Conservation (phyloP, 176 grass and related monocot genomes). For the Miscanthus lutarioriparius region DNA sequence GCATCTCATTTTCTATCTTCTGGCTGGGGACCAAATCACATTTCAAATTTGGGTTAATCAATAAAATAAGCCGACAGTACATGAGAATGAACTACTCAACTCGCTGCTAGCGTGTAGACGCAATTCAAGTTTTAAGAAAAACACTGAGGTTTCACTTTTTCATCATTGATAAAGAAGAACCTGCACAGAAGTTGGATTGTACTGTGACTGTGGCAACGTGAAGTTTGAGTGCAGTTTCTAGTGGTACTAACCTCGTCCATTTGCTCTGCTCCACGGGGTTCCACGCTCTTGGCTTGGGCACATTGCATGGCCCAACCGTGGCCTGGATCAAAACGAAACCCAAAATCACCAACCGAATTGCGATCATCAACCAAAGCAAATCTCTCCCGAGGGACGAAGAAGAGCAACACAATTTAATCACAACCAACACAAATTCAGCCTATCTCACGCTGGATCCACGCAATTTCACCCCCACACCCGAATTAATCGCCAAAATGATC, state of each 20-base stretch:
- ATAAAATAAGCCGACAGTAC: background rate
- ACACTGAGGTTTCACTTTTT: background rate
- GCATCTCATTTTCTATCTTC: slow-evolving; percentile 14
- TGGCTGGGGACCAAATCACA: background rate
- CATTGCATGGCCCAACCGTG: slow-evolving; percentile 81
- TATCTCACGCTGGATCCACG: slow-evolving; percentile 38
- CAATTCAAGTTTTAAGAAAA: background rate
- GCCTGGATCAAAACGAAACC: slow-evolving; percentile 46
- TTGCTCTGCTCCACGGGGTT: slow-evolving; percentile 92
- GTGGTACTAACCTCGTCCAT: slow-evolving; percentile 78
- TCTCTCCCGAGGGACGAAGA: slow-evolving; percentile 5
- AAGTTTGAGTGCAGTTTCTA: slow-evolving; percentile 1
- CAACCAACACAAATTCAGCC: background rate
- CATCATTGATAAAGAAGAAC: background rate
- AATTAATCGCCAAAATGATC: background rate
- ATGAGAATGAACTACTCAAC: background rate
- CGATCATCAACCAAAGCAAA: slow-evolving; percentile 24
- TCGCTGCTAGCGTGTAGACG: background rate
- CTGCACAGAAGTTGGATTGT: background rate
- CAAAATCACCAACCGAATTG: slow-evolving; percentile 17
- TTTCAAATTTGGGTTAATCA: background rate
- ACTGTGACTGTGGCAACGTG: background rate
- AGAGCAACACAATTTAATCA: slow-evolving; percentile 6
- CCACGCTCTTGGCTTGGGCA: slow-evolving; percentile 83
- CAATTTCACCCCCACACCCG: background rate